Evolutionary conservation across 2,329 filamentous ascomycete genomes (phyloP), one percentile per base, ranked within the genome.

Genomic region (Colletotrichum sp.): DNA sequence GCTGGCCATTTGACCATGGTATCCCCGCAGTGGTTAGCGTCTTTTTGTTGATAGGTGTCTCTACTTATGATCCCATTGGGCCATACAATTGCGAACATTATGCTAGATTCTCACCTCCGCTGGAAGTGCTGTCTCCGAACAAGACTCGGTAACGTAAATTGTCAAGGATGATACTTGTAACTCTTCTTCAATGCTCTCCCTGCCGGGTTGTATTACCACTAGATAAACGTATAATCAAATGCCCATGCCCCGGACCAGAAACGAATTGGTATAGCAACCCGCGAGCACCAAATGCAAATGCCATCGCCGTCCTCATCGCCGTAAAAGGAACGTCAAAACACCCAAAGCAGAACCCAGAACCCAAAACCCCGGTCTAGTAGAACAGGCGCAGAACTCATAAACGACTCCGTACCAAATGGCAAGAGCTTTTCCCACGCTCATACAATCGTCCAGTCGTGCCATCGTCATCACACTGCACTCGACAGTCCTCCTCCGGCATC

Each of bases 371-470:
- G 34, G 36, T 69, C 60, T 71, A 76, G 61, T 75, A 57, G 61
- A 66, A 65, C 68, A 75, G 72, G 75, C 72, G 59, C 52, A 69
- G 39, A 34, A 27, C 68, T 36, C 39, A 59, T 44, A 52, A n/a
- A 72, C 27, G n/a, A 65, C 59, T 48, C 63, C 30, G 12, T 19
- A 48, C 64, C 74, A 69, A 72, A 72, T 71, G 55, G 59, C 61
- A 34, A 68, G 48, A 44, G 70, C 52, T 48, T 68, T 74, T 72
- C 64, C 72, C 69, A 65, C 72, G 30, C 63, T 78, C 77, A 73
- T 78, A 78, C 72, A 78, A 74, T 77, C 76, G 74, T 77, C 69
- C 77, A 69, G 66, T 78, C 77, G 77, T 78, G 76, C 76, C 74
- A 68, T 77, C 76, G 57, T 77, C 71, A 77, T 76, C 71, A 63